Conservation (phyloP, 176 grass and related monocot species). For the Rhynchospora breviuscula region DNA sequence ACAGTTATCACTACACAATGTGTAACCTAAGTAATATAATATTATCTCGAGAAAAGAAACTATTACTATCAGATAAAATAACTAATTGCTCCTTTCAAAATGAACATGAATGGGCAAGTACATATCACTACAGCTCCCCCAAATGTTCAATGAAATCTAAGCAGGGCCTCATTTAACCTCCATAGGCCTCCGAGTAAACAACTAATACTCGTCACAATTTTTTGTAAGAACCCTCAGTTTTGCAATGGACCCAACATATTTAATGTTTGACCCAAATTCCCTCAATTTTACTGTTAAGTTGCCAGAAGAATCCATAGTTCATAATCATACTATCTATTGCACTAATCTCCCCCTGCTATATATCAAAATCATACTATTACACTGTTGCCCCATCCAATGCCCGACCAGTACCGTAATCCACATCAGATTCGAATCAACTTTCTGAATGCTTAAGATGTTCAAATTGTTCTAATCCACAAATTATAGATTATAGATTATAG, state of each 20-base stretch:
- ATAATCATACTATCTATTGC: neutral
- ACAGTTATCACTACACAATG: conserved; percentile 1
- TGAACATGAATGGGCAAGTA: neutral
- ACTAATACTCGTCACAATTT: neutral
- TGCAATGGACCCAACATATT: neutral
- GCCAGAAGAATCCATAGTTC: neutral
- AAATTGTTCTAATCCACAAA: neutral
- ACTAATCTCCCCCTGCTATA: neutral
- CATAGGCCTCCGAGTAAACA: neutral
- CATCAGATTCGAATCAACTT: neutral
- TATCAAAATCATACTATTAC: neutral
- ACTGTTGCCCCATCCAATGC: neutral
- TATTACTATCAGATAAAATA: neutral
- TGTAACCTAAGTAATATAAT: conserved; percentile 3
- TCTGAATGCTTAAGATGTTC: neutral
- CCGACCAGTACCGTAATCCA: neutral
- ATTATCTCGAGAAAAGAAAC: neutral
- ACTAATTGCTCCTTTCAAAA: neutral
- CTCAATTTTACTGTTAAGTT: neutral
- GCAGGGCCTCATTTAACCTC: neutral
- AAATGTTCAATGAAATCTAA: neutral
- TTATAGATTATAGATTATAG: neutral
- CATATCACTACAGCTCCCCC: neutral
- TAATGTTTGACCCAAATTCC: neutral
- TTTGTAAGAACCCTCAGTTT: neutral